phyloP scores from a whole-genome alignment of 2,329 filamentous ascomycete species.

The Zymoseptoria pseudotritici region DNA sequence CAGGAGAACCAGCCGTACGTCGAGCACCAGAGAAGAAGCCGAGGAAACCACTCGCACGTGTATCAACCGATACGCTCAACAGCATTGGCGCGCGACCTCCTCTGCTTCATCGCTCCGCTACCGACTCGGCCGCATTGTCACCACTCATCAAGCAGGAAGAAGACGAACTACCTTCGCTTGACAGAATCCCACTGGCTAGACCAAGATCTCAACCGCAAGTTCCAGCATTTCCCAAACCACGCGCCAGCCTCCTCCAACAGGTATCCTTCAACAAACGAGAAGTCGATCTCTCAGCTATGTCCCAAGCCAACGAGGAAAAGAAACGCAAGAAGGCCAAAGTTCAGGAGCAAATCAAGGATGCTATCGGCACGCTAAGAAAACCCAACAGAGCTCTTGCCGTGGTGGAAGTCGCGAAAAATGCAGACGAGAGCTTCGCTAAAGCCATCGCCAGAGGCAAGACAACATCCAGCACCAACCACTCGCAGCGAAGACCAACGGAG shows the following conservation, averaged over 20 bases:
- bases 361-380: constrained; percentile 65
- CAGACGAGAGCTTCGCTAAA: constrained; percentile 49
- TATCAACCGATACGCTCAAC: constrained; percentile 51
- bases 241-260: constrained; percentile 31
- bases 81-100: constrained; percentile 49
- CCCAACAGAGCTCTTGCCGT: constrained; percentile 66
- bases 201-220: constrained; percentile 4
- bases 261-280: constrained; percentile 37
- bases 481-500: constrained; percentile 23
- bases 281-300: constrained; percentile 48
- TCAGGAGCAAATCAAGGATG: constrained; percentile 65
- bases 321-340: constrained; percentile 59
- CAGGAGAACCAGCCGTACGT: constrained; percentile 30
- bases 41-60: constrained; percentile 52
- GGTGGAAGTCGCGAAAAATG: constrained; percentile 58
- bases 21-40: constrained; percentile 35
- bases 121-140: constrained; percentile 47
- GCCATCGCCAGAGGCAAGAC: constrained; percentile 19
- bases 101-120: constrained; percentile 62
- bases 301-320: constrained; percentile 49
- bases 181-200: constrained; percentile 36
- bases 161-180: constrained; percentile 51
- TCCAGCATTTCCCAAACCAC: constrained; percentile 22
- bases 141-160: constrained; percentile 60
- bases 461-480: constrained; percentile 11